These are phyloP conservation scores for Phialocephala sp. DNA, from an alignment of 2,329 filamentous ascomycete species.

Conservation along the genomic window DNA sequence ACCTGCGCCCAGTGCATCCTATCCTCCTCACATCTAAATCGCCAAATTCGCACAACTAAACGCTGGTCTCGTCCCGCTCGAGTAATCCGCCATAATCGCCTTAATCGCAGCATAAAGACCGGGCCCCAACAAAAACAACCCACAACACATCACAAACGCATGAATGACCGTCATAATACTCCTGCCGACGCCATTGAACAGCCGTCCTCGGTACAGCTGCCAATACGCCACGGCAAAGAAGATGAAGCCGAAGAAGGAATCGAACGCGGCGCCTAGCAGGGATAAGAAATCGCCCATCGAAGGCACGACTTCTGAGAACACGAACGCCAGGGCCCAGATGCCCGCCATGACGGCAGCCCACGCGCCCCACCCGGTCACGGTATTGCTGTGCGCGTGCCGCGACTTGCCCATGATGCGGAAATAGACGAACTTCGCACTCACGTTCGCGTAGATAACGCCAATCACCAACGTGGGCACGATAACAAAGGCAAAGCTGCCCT, in stretches of 20 bases:
- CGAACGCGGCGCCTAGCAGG: constrained; percentile 53
- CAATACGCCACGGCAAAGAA: constrained; percentile 57
- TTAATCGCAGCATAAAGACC: constrained; percentile 58
- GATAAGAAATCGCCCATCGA: constrained; percentile 57
- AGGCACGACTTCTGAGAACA: constrained; percentile 55
- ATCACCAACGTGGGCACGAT: constrained; percentile 56
- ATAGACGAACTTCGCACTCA: constrained; percentile 54
- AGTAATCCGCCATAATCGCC: constrained; percentile 57
- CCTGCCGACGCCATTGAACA: constrained; percentile 46
- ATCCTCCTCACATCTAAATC: constrained; percentile 48
- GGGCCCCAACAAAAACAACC: constrained; percentile 56
- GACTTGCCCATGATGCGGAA: constrained; percentile 50
- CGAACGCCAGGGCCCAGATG: constrained; percentile 52
- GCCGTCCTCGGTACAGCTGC: constrained; percentile 48
- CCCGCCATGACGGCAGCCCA: constrained; percentile 49
- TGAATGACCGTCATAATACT: constrained; percentile 52
- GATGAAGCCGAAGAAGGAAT: constrained; percentile 57
- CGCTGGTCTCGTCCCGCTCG: constrained; percentile 49
- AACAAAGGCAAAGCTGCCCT: constrained; percentile 55
- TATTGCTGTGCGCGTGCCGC: constrained; percentile 53
- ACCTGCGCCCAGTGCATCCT: too few relatives aligned
- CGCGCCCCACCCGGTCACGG: constrained; percentile 52
- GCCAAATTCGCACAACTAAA: constrained; percentile 56
- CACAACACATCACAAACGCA: constrained; percentile 50
- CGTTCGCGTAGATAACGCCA: constrained; percentile 56